Percentiles rank a stretch among this genome's conserved stretches.
These are phyloP conservation scores for Pulveroboletus frians DNA, from an alignment of 768 basidiomycete species.

Conservation along the genomic window DNA sequence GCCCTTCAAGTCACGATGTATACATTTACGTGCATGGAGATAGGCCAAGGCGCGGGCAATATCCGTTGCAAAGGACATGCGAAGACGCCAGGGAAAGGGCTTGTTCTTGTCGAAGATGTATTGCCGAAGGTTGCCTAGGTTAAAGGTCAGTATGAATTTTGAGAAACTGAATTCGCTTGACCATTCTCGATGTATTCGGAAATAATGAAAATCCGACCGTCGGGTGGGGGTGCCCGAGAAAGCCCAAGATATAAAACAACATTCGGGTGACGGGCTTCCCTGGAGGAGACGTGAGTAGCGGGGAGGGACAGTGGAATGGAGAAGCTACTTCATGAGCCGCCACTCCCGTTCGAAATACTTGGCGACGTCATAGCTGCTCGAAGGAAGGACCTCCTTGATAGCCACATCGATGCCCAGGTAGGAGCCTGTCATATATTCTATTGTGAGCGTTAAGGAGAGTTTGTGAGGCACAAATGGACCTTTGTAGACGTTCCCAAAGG, in stretches of 20 bases:
- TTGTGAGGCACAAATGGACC: slow-evolving; percentile 28
- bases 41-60: slow-evolving; percentile 94
- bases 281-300: slow-evolving; percentile 16
- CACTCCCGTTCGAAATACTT: slow-evolving; percentile 99
- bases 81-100: slow-evolving; percentile 89
- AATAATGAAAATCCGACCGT: slow-evolving; percentile 87
- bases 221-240: slow-evolving; percentile 69
- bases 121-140: slow-evolving; percentile 65
- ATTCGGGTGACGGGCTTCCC: slow-evolving; percentile 86
- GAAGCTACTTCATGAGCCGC: slow-evolving; percentile 80
- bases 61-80: slow-evolving; percentile 92
- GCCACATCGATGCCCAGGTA: slow-evolving; percentile 97
- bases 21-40: slow-evolving; percentile 88
- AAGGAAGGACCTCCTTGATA: slow-evolving; percentile 93
- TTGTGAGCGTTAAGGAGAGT: slow-evolving; percentile 2
- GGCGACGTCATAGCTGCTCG: slow-evolving; percentile 85
- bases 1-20: slow-evolving; percentile 90
- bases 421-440: slow-evolving; percentile 42
- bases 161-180: slow-evolving; percentile 1
- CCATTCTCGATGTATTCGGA: slow-evolving; percentile 93
- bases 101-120: slow-evolving; percentile 84
- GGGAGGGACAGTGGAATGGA: neutral
- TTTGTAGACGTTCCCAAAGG: slow-evolving; percentile 90
- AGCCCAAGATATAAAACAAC: slow-evolving; percentile 92
- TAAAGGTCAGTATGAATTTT: slow-evolving; percentile 2